These are phyloP conservation scores for Sphaerosporella brunnea DNA, from an alignment of 495 filamentous ascomycete species.

Conservation along the genomic window DNA sequence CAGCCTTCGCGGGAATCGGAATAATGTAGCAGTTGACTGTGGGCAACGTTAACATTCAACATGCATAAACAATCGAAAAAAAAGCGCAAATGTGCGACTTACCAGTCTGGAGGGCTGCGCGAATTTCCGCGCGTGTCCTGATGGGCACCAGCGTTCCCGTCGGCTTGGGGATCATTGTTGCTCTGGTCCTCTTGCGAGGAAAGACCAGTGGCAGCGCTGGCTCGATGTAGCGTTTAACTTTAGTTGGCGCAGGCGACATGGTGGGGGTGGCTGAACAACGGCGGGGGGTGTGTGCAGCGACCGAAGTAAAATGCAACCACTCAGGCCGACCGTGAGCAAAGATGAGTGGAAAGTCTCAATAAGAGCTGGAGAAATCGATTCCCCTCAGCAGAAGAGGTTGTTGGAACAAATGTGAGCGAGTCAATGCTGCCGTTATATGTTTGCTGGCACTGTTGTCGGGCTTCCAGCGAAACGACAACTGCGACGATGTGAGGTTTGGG, in stretches of 20 bases:
- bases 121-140: conserved; percentile 38
- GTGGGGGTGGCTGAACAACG: neutral
- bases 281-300: neutral
- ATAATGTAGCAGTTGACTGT: conserved; percentile 35
- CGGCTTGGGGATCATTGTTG: neutral
- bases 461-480: too few species aligned
- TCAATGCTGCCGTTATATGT: too few species aligned
- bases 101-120: conserved; percentile 26
- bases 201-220: conserved; percentile 1
- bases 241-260: neutral
- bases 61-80: conserved; percentile 1
- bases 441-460: too few species aligned
- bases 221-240: conserved; percentile 2
- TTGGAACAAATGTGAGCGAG: too few species aligned
- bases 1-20: conserved; percentile 35
- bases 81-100: neutral
- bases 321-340: too few species aligned
- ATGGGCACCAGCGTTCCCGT: conserved; percentile 32
- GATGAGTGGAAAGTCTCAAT: too few species aligned
- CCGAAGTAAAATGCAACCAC: too few species aligned
- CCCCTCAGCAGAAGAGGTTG: too few species aligned
- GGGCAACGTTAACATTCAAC: conserved; percentile 8
- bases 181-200: conserved; percentile 4
- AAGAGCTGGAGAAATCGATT: too few species aligned
- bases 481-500: too few species aligned